Conservation (phyloP, 176 grass and related monocot genomes). For the Pontederia paniculata region DNA sequence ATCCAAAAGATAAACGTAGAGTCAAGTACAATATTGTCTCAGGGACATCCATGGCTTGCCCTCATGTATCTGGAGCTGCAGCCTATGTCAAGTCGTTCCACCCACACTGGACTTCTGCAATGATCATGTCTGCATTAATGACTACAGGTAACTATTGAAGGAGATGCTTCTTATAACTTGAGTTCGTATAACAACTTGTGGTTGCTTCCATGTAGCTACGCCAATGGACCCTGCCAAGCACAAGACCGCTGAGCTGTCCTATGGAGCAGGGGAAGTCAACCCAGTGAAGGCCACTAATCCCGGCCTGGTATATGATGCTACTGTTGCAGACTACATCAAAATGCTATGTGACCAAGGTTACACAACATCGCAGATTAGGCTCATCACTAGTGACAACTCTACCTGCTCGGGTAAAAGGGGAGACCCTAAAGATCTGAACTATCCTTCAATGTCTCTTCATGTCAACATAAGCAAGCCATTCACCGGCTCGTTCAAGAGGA, state of each 20-base stretch:
- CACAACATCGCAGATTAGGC: conserved; percentile 22
- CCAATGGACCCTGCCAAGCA: conserved; percentile 28
- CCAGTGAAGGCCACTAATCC: conserved; percentile 9
- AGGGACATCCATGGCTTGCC: conserved; percentile 38
- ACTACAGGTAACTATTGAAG: conserved; percentile 26
- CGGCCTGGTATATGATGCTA: conserved; percentile 31
- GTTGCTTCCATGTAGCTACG: conserved; percentile 23
- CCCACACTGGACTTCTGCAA: conserved; percentile 35
- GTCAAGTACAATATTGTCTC: conserved; percentile 25
- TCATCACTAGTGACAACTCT: neutral
- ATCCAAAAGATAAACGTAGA: neutral
- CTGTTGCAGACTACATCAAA: conserved; percentile 9
- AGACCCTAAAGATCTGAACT: conserved; percentile 24
- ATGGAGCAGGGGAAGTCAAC: conserved; percentile 31
- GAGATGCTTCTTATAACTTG: too few relatives aligned
- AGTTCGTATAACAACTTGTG: too few relatives aligned
- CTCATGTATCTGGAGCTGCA: conserved; percentile 15
- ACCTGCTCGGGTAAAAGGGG: neutral
- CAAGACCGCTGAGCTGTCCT: too few relatives aligned
- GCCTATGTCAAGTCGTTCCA: conserved; percentile 42
- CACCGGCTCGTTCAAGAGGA: conserved; percentile 14
- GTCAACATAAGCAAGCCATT: neutral
- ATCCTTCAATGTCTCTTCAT: conserved; percentile 30
- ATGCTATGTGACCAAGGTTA: conserved; percentile 41
- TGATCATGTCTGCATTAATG: conserved; percentile 44